Conservation (phyloP, 208 protist genomes). For the Perkinsela sp. region DNA sequence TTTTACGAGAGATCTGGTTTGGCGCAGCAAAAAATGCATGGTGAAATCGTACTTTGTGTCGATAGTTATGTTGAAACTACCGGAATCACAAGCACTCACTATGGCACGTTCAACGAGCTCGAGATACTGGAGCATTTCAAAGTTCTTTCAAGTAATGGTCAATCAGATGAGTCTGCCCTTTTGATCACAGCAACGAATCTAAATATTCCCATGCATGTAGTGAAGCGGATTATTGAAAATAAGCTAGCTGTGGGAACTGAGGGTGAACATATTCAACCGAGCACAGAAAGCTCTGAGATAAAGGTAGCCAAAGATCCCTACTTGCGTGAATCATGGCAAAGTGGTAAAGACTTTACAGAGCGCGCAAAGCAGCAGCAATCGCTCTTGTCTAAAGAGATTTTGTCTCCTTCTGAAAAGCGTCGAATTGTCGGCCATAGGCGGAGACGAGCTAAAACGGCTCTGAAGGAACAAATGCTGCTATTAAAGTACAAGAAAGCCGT, state of each 20-base stretch:
- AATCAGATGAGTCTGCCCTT: background rate
- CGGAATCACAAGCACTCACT: background rate
- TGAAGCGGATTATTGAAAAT: background rate
- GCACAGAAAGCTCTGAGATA: background rate
- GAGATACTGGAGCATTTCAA: background rate
- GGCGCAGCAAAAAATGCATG: constrained; percentile 25
- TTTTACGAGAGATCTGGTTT: constrained; percentile 43
- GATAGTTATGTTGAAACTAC: constrained; percentile 23
- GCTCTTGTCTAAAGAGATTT: background rate
- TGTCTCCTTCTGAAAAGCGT: background rate
- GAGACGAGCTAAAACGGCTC: background rate
- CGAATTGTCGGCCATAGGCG: background rate
- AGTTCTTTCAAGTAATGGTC: background rate
- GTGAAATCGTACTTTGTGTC: constrained; percentile 45
- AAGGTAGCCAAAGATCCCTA: no score
- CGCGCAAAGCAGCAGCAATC: background rate
- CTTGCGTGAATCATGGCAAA: no score
- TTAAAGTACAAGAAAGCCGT: background rate
- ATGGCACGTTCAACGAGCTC: background rate
- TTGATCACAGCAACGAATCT: background rate
- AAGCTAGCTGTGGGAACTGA: background rate
- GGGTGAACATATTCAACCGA: background rate
- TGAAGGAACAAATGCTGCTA: background rate
- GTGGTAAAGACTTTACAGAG: background rate
- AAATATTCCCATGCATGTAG: background rate